Percentiles rank a stretch among this genome's conserved stretches.
Evolutionary conservation across 148 eudicot genomes (phyloP).

Genomic region (Silene latifolia): DNA sequence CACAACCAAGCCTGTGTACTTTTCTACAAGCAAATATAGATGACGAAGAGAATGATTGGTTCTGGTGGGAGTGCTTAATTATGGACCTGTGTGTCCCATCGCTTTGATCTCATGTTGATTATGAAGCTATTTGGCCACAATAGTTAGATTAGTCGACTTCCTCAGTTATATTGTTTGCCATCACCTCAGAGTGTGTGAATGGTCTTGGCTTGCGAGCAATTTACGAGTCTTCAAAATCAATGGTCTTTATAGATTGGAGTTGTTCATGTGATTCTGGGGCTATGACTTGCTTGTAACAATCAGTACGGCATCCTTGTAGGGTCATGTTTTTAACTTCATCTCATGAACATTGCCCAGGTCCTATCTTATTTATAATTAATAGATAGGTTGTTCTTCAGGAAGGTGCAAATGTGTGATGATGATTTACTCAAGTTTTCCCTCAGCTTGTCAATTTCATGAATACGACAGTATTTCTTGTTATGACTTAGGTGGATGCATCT

Average conservation of each 20-base stretch:
- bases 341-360: slow-evolving; percentile 17
- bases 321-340: background rate
- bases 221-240: slow-evolving; percentile 3
- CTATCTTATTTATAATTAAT: slow-evolving; percentile 17
- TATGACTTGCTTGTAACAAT: slow-evolving; percentile 8
- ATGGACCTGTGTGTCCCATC: slow-evolving; percentile 6
- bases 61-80: background rate
- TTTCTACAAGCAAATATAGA: slow-evolving; percentile 74
- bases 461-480: too few species aligned
- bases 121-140: slow-evolving; percentile 7
- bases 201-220: slow-evolving; percentile 1
- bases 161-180: slow-evolving; percentile 7
- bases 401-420: background rate
- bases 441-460: background rate
- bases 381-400: background rate
- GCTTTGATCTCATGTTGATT: background rate
- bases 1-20: slow-evolving; percentile 93
- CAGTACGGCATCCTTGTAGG: background rate
- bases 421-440: background rate
- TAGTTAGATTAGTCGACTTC: slow-evolving; percentile 17
- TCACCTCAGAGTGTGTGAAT: slow-evolving; percentile 9
- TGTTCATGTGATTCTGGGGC: slow-evolving; percentile 1
- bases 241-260: background rate
- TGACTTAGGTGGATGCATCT: too few species aligned
- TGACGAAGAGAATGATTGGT: background rate